phyloP scores from a whole-genome alignment of 1,284 basidiomycete genomes.

The Puccinia coronata region DNA sequence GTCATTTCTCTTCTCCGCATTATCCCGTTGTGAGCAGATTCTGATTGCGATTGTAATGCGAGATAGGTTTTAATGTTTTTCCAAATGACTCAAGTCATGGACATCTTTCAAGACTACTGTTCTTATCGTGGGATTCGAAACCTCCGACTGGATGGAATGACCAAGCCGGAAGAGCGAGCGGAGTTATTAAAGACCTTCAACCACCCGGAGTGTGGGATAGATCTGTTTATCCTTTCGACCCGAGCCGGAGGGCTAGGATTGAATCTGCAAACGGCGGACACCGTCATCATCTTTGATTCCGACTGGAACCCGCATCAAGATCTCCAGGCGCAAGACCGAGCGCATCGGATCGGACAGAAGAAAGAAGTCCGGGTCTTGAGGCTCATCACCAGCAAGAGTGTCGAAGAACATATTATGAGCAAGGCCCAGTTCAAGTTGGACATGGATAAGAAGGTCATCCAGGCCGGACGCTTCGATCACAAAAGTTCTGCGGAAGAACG shows the following conservation, averaged over 20 bases:
- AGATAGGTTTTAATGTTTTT: conserved; percentile 57
- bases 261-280: conserved; percentile 97
- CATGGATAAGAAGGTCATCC: conserved; percentile 99
- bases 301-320: conserved; percentile 91
- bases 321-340: conserved; percentile 75
- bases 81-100: conserved; percentile 76
- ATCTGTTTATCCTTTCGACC: conserved; percentile 94
- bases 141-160: conserved; percentile 93
- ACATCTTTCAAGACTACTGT: conserved; percentile 98
- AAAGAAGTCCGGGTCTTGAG: conserved; percentile 95
- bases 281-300: conserved; percentile 86
- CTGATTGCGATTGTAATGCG: neutral
- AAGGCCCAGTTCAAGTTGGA: conserved; percentile 95
- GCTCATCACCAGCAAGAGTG: conserved; percentile 96
- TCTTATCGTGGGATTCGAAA: conserved; percentile 86
- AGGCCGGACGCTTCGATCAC: conserved; percentile 98
- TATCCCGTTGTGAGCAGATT: conserved; percentile 61
- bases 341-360: conserved; percentile 99
- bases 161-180: conserved; percentile 96
- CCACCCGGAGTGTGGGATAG: conserved; percentile 81
- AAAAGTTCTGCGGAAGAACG: conserved; percentile 97
- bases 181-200: conserved; percentile 88
- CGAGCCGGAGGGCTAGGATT: conserved; percentile 95
- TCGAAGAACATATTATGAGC: conserved; percentile 95
- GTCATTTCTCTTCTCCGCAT: conserved; percentile 38